Evolutionary conservation across 768 basidiomycete genomes (phyloP).

Genomic region (Suillus variegatus): DNA sequence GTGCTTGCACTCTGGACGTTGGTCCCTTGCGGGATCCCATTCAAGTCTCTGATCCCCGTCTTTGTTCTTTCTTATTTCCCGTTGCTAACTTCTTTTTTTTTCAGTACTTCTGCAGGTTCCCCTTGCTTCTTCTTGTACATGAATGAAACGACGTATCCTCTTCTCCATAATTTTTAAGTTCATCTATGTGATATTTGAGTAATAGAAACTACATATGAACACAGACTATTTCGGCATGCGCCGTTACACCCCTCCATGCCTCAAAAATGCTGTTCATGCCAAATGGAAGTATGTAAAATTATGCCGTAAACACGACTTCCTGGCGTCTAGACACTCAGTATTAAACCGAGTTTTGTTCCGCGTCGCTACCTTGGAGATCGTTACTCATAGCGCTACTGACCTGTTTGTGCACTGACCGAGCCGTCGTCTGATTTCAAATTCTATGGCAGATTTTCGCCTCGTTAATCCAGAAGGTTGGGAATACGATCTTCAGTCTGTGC

Average conservation of each 20-base stretch:
- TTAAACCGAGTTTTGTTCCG: slow-evolving; percentile 3
- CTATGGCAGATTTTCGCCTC: slow-evolving; percentile 68
- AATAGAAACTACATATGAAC: neutral
- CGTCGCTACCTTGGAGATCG: neutral
- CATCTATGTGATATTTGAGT: neutral
- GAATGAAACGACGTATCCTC: neutral
- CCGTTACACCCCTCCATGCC: neutral
- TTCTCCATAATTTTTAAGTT: neutral
- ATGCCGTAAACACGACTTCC: neutral
- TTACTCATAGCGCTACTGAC: neutral
- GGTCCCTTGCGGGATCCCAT: slow-evolving; percentile 70
- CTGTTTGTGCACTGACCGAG: neutral
- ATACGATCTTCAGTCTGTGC: slow-evolving; percentile 75
- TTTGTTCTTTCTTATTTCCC: slow-evolving; percentile 1
- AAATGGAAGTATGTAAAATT: neutral
- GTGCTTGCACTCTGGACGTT: slow-evolving; percentile 61
- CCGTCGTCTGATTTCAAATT: neutral
- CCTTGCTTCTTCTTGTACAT: neutral
- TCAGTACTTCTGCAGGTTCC: neutral
- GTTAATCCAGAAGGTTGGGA: slow-evolving; percentile 81
- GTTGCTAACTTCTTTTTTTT: slow-evolving; percentile 19
- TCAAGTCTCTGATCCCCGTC: slow-evolving; percentile 70
- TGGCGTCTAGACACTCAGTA: neutral
- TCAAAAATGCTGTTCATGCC: neutral
- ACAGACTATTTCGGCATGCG: neutral